Evolutionary conservation across 805 yeast genomes (phyloP).

Genomic region (Yarrowia sp.): DNA sequence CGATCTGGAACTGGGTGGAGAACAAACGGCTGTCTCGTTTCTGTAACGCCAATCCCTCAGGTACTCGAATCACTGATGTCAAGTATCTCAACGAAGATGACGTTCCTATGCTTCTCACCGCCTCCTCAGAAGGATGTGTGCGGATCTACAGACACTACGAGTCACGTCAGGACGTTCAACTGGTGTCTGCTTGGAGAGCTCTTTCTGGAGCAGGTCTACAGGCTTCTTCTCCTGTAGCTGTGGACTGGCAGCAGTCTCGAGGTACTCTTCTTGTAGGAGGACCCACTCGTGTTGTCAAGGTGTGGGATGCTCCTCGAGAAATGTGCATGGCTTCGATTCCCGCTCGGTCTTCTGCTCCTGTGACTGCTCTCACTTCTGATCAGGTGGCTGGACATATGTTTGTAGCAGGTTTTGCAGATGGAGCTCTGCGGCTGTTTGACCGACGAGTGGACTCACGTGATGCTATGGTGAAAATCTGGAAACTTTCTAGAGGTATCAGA

Average conservation of each 20-base stretch:
- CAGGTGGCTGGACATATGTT: slow-evolving; percentile 91
- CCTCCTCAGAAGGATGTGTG: slow-evolving; percentile 93
- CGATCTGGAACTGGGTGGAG: slow-evolving; percentile 84
- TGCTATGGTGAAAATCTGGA: slow-evolving; percentile 83
- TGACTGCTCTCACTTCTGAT: slow-evolving; percentile 87
- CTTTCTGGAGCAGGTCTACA: slow-evolving; percentile 55
- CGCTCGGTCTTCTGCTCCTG: slow-evolving; percentile 83
- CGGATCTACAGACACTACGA: slow-evolving; percentile 79
- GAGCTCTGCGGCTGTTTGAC: slow-evolving; percentile 84
- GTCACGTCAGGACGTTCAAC: slow-evolving; percentile 51
- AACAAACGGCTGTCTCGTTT: slow-evolving; percentile 61
- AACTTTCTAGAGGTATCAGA: slow-evolving; percentile 33
- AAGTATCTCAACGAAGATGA: slow-evolving; percentile 92
- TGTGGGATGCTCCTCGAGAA: slow-evolving; percentile 98
- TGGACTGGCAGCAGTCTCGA: slow-evolving; percentile 96
- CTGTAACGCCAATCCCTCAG: slow-evolving; percentile 79
- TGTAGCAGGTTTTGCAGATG: slow-evolving; percentile 91
- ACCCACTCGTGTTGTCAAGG: slow-evolving; percentile 83
- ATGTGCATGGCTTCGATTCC: slow-evolving; percentile 83
- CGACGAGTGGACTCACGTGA: slow-evolving; percentile 80
- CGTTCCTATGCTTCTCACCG: slow-evolving; percentile 75
- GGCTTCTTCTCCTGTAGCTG: slow-evolving; percentile 45
- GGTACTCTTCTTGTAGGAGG: slow-evolving; percentile 92
- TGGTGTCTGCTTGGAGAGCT: slow-evolving; percentile 90
- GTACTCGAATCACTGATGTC: slow-evolving; percentile 83